Evolutionary conservation across 2,329 filamentous ascomycete species (phyloP), one percentile per base, ranked within the genome.

Genomic region (Arthrobotrys sphaeroides): DNA sequence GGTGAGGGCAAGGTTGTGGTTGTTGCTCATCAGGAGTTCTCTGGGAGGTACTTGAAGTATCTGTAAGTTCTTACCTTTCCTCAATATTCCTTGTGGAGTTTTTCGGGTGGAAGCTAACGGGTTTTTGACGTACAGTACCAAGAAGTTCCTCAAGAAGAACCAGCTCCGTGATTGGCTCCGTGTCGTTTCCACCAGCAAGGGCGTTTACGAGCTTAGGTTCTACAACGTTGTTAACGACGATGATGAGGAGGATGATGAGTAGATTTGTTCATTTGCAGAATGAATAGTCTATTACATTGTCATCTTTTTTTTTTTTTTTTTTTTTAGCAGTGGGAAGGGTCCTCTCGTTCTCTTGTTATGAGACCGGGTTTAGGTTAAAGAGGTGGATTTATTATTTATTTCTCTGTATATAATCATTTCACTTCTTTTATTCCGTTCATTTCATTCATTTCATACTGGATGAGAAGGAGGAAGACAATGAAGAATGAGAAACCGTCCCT

Each of bases 81-180:
- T 24, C n/a, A n/a, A n/a, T 43, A 3, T 24, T 33, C 45, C 40
- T 28, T 57, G 42, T 10, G 12, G 36, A 3, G 6, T 38, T 24
- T 61, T 24, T 26, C 12, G 13, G 3, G n/a, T n/a, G n/a, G 13
- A 45, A 26, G 18, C 60, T 67, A 64, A 68, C 28, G n/a, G 81
- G 82, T 69, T 82, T 79, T 28, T 40, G 40, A 22, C 38, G 16
- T 77, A 55, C 80, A 96, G 93, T 85, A 99, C 95, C 85, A 99
- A 99, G 93, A 99, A 99, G 90, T 99, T 97, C 91, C 91, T 99
- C 86, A 99, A 99, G 93, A 99, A 99, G 92, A 93, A 97, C 89
- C 94, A 98, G 90, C 92, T 99, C 84, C 93, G 95, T 87, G 95
- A 99, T 89, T 99, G 95, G 95, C 92, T 99, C 84, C 94, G 95